Base-by-base conservation (phyloP, 1,139 yeast species). In the Magnusiomyces sp. region DNA sequence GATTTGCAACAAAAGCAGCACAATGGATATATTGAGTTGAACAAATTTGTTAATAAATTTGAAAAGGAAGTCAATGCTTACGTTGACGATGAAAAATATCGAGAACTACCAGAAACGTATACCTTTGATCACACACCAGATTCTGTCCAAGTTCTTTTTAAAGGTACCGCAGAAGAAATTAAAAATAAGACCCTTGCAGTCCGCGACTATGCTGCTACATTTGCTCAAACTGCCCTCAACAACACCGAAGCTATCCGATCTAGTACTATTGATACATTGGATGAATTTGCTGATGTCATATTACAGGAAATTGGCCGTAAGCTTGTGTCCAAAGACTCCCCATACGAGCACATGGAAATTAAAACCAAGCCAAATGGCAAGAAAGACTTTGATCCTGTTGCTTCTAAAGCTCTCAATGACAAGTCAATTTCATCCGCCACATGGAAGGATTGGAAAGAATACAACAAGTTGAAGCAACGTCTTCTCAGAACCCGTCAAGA, bases 371-470 rank as follows among this genome's bases (percentile, higher is more conserved):
- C 17, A 37, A 37, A 34, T 9, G 38, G 14, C 14, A 34, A 34
- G 38, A 16, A 32, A 13, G 45, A 42, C 10, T 42, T 14, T 42
- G 45, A 36, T 19, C 45, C 36, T 13, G 43, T 34, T 4, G 43
- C 34, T 31, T 7, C 13, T 47, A 59, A 58, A 34, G 55, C 52
- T 39, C 29, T 23, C 7, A 48, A 49, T 48, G 53, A 54, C 47
- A 60, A 49, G 62, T 66, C 40, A 62, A 65, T 58, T 65, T 73
- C 56, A 64, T 50, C 45, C n/a, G 56, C 60, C 11, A 58, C 58
- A 40, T 83, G 92, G 85, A 65, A 70, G 23, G 79, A 79, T 44
- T 85, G 92, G 92, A 82, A 79, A 61, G 73, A 73, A 54, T 83
- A 77, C 62, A 79, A 81, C 56, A 65, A 67, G 45, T 71, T 81